Base-by-base conservation (phyloP, 306 rosid genomes). In the Rosa chinensis region DNA sequence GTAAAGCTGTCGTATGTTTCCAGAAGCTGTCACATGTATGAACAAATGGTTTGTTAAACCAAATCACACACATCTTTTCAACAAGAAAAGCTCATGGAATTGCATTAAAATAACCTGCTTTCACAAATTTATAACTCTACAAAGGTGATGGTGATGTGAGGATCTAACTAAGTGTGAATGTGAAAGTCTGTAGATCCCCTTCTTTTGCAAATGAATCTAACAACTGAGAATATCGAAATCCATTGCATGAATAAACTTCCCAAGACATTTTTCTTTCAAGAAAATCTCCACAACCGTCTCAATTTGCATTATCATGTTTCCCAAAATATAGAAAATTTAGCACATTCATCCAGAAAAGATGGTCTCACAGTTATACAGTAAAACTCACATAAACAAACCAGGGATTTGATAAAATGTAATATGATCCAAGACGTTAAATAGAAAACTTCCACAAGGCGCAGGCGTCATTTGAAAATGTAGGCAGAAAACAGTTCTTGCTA, bases 1-100 rank as follows among this genome's bases (percentile, higher is more conserved):
- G 87, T 96, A 96, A 81, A 96, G 99, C 86, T 96, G 99, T 49
- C 99, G 99, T 73, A 96, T 90, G 86, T 96, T 96, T 59, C 99
- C 99, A 0, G 99, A 93, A 53, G 98, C 99, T 96, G 97, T 58
- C 80, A 84, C 71, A 76, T 49, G 35, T 56, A 58, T 58, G 53
- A 83, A 78, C 16, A 78, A n/a, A 71, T 75, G 28, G 23, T 32
- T 32, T 16, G 55, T 68, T 49, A 53, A 55, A 64, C 14, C 10
- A 1, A 43, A 28, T 39, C 8, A n/a, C 16, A n/a, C 52, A 12
- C 40, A n/a, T 43, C 28, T 74, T 28, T 42, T 39, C 53, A 45
- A 58, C 52, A 73, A 21, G 55, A 73, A 77, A 52, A 59, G 32
- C 58, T 44, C 43, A 25, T 43, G 67, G 32, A 43, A 25, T 32